Base-by-base conservation (phyloP, 2,329 filamentous ascomycete species). In the Coleophoma cylindrospora region DNA sequence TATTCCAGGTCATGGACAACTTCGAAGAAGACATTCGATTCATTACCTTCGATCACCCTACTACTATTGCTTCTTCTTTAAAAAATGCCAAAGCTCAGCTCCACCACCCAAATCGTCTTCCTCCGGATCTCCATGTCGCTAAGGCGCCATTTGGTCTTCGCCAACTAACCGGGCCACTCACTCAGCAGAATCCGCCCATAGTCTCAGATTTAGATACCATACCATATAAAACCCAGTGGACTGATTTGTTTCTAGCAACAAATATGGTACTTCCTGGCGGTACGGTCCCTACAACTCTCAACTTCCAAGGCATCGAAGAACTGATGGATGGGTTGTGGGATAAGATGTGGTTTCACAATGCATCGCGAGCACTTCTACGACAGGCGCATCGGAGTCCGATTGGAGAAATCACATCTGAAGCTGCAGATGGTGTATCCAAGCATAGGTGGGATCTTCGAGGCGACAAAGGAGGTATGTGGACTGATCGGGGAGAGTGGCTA, bases 381-480 rank as follows among this genome's bases (percentile, higher is more conserved):
- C 71, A 69, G 51, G 73, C 74, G 55, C 67, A 76, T 54, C 73
- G 74, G 47, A 67, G 63, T 12, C 63, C 71, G 1, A 70, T 69
- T 40, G 70, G 69, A 0, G 56, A 71, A 1, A 62, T 68, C 32
- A 69, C 71, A 0, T 70, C 72, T 13, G 68, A 73, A 49, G 68
- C 68, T 10, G 68, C 70, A 0, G 65, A 71, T 7, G 64, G 72
- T 0, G 75, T 74, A 12, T 74, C 73, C 3, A 69, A 74, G 45
- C 64, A 68, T 1, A 68, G 68, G 61, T 75, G 74, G 73, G 73
- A 79, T 55, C 60, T 66, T 48, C 70, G 75, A 13, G 76, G 75
- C 10, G 76, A 76, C 0, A 68, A 67, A n/a, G 76, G 76, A 3
- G 77, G 77, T 8, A 62, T 78, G 3, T 81, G 77, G 77, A 77